Evolutionary conservation across 306 rosid species (phyloP), one percentile per base, ranked within the genome.

Genomic region (Crotalaria pallida): DNA sequence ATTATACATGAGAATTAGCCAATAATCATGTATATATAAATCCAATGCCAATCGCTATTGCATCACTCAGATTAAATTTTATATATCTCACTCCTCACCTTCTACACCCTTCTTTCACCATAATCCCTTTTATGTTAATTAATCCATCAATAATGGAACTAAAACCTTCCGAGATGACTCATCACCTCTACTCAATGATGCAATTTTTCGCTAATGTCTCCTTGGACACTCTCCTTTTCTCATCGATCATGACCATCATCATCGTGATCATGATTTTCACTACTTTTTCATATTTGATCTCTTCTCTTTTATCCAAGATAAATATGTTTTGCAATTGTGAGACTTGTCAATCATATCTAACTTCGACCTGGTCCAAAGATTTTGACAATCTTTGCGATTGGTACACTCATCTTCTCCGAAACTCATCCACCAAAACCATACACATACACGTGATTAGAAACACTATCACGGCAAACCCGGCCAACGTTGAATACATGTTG

Each of bases 331-430:
- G 97, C 43, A 49, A 66, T 70, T 91, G 97, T 40, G 83, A 91
- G 31, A 84, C 81, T 2, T 91, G 97, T 47, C 78, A 65, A 4
- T 26, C 85, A 31, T 91, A 86, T 64, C 68, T 91, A 15, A 68
- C 83, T 10, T 83, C 91, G 1, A 74, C 84, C 40, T 91, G 97
- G 97, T 73, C 89, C 5, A 69, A 75, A 19, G 41, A 80, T 15
- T 91, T 88, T 67, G 55, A 31, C 1, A 91, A 91, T 10, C 92
- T 88, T 7, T 91, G 96, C 23, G 97, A 91, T 56, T 91, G 97
- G 97, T 88, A 81, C 12, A 31, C 97, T 3, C 77, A 88, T 57
- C 92, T 88, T 19, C 84, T 91, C n/a, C 60, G 4, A 57, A 74
- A 47, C 3, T 88, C 97, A 0, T 90, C 90, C 0, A 69, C 71